Evolutionary conservation across 2,329 filamentous ascomycete species (phyloP), one percentile per base, ranked within the genome.

Genomic region (Phaeosphaeria sp.): DNA sequence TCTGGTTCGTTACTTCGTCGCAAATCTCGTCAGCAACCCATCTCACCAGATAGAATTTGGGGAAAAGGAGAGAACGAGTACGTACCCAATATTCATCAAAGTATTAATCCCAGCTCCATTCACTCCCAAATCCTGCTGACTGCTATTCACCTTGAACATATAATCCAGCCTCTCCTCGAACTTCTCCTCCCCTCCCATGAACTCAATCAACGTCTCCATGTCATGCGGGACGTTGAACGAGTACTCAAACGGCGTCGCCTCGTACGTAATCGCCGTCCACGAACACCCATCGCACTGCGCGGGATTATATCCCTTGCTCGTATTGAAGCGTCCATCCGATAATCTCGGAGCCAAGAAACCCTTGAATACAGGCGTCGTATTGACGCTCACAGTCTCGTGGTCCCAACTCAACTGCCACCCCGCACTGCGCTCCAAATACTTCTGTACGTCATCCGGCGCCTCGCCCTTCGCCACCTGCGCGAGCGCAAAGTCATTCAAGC

Each of bases 1-100:
- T 82, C 82, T 22, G 88, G 88, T 73, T 91, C 86, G 71, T 90
- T 90, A 21, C 86, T 87, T 1, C 86, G 83, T 73, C 90, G n/a
- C n/a, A n/a, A n/a, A n/a, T 2, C 9, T 18, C 18, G 27, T 49
- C 24, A 49, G 46, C 24, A 18, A 30, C n/a, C 30, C n/a, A n/a
- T n/a, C n/a, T n/a, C n/a, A n/a, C n/a, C n/a, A 36, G 8, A 39
- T 39, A n/a, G 44, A 25, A 8, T 17, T n/a, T 21, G n/a, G 21
- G 33, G 24, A 17, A 22, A 4, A 9, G 5, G 15, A 15, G 13
- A 3, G 9, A n/a, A 1, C 22, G 36, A n/a, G n/a, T n/a, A 36
- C 30, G 30, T 40, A 60, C 43, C 64, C 64, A n/a, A 66, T 66
- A 36, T 66, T 66, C 64, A 65, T 88, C 71, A 89, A 89, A 20